A percentile compares a stretch with the other conserved stretches of the same genome.
phyloP scores from a whole-genome alignment of 257 asterid genomes.

The Buddleja alternifolia region DNA sequence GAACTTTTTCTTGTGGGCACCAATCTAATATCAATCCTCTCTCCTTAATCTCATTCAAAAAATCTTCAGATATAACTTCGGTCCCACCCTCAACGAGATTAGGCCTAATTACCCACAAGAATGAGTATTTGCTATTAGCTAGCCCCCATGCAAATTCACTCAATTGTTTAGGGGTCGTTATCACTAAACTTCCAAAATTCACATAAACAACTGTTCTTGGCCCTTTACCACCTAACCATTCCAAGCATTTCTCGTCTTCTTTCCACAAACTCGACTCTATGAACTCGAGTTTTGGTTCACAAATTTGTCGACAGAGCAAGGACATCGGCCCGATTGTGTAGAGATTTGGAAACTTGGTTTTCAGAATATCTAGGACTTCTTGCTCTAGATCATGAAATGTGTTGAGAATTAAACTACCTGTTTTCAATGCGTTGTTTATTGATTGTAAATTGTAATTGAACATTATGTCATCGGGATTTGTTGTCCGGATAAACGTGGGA shows the following conservation, averaged over 20 bases:
- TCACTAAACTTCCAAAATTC: conserved; percentile 45
- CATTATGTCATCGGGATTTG: conserved; percentile 38
- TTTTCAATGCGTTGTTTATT: conserved; percentile 24
- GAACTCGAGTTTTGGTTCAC: conserved; percentile 12
- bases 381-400: conserved; percentile 44
- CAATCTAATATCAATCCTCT: conserved; percentile 43
- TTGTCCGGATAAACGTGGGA: conserved; percentile 42
- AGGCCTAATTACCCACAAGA: conserved; percentile 56
- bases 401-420: conserved; percentile 40
- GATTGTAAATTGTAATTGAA: conserved; percentile 41
- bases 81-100: conserved; percentile 41
- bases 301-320: conserved; percentile 10
- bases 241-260: conserved; percentile 38
- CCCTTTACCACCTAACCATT: conserved; percentile 41
- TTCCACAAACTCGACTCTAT: conserved; percentile 43
- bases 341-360: conserved; percentile 30
- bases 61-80: conserved; percentile 31
- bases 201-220: conserved; percentile 44
- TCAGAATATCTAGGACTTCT: conserved; percentile 36
- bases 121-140: conserved; percentile 41
- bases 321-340: conserved; percentile 49
- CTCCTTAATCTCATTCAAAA: conserved; percentile 32
- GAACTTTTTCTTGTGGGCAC: conserved; percentile 49
- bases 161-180: conserved; percentile 38
- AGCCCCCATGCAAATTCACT: conserved; percentile 51